Evolutionary conservation across 768 basidiomycete genomes (phyloP).

Genomic region (Phaeotremella skinneri): DNA sequence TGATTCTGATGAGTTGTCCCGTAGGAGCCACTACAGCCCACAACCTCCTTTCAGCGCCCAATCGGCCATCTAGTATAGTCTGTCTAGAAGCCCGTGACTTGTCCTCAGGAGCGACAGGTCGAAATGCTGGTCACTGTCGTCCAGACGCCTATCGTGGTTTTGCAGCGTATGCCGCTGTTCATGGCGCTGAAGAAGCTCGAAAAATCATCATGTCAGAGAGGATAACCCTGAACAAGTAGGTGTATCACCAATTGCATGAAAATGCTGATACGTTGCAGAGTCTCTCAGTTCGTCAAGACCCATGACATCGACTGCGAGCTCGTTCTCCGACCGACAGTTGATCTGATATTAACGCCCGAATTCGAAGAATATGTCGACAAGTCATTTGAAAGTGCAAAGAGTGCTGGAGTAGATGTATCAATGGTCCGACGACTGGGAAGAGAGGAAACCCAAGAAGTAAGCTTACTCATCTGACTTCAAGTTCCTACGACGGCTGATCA

Average conservation of each 20-base stretch:
- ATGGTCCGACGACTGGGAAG: not conserved
- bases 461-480: not conserved
- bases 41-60: slow-evolving; percentile 19
- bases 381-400: slow-evolving; percentile 6
- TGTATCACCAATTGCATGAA: not conserved
- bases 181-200: slow-evolving; percentile 35
- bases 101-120: slow-evolving; percentile 30
- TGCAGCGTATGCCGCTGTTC: slow-evolving; percentile 54
- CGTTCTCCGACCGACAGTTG: slow-evolving; percentile 3
- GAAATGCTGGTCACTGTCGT: slow-evolving; percentile 43
- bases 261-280: too few relatives aligned
- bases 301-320: slow-evolving; percentile 7
- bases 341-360: not conserved
- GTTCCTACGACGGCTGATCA: not conserved
- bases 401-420: not conserved
- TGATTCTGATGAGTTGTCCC: not conserved
- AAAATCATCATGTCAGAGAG: slow-evolving; percentile 39
- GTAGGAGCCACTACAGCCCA: slow-evolving; percentile 17
- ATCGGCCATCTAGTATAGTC: slow-evolving; percentile 26
- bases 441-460: slow-evolving; percentile 6
- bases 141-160: slow-evolving; percentile 19
- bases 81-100: slow-evolving; percentile 31
- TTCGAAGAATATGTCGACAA: slow-evolving; percentile 3
- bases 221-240: slow-evolving; percentile 55
- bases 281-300: not conserved